A percentile compares a stretch with the other conserved stretches of the same genome.
phyloP scores from a whole-genome alignment of 2,329 filamentous ascomycete species.

The Botrytis squamosa region DNA sequence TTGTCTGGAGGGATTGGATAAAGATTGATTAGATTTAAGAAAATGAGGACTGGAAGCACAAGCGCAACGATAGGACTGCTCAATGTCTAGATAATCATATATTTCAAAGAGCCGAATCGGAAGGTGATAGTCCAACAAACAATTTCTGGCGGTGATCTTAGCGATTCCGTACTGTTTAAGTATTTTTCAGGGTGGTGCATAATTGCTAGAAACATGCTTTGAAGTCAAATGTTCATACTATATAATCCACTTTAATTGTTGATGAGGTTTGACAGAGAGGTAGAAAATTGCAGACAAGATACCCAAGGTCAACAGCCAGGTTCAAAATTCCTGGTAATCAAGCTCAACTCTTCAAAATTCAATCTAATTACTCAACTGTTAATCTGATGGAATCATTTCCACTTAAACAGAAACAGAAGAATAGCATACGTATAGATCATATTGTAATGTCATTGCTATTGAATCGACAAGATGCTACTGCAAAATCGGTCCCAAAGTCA shows the following conservation, averaged over 20 bases:
- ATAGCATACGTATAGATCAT: no score
- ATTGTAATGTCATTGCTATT: no score
- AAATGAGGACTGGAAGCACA: not conserved
- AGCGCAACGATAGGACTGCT: not conserved
- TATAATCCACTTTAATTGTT: not conserved
- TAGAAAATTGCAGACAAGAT: not conserved
- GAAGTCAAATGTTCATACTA: not conserved
- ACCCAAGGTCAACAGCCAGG: not conserved
- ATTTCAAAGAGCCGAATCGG: not conserved
- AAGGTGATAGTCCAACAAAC: not conserved
- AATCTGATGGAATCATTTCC: no score
- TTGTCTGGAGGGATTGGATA: not conserved
- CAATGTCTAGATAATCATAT: not conserved
- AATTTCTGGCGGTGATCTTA: not conserved
- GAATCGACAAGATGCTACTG: no score
- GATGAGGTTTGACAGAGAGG: not conserved
- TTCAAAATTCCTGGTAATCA: rapidly evolving
- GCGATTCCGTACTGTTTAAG: not conserved
- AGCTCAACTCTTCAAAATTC: no score
- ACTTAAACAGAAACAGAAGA: no score
- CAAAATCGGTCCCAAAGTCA: no score
- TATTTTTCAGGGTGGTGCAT: rapidly evolving
- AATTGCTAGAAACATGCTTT: no score
- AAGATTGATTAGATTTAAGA: not conserved
- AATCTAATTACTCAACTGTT: no score